Evolutionary conservation across 768 basidiomycete species (phyloP), one percentile per base, ranked within the genome.

Genomic region (Cyclocybe aegerita): DNA sequence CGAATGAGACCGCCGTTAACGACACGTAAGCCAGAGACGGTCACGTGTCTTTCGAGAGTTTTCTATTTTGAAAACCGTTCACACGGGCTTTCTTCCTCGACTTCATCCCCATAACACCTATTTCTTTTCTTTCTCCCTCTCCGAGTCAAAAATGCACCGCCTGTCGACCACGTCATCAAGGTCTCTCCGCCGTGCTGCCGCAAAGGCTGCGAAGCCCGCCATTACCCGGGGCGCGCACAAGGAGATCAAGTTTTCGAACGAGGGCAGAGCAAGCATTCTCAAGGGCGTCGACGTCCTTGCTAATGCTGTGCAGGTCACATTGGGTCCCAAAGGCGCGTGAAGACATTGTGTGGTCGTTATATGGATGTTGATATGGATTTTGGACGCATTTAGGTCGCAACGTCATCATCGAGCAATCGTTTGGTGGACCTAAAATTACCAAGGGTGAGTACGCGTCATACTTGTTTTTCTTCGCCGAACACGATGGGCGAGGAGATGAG

Each of bases 231-330:
- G 87, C 51, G 86, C 82, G n/a, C 90, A 93, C 80, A 95, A 95
- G 80, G 93, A 96, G 69, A 89, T 98, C 68, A 86, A 87, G 73
- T 97, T 98, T 72, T 88, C 88, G 64, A 94, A 95, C 68, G 91
- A 92, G 59, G 93, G 93, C 57, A 82, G 93, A 57, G 90, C 92
- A 33, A 82, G 84, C 70, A 94, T 96, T 71, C 80, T 97, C 59
- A 87, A 86, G 67, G 95, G 95, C 70, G 93, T 98, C 56, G 94
- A 97, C 72, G 78, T 95, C 62, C 85, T 97, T 58, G 94, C 95
- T 53, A 93, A 97, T 68, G 94, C 95, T 52, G 95, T 97, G 66
- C 86, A 85, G 58, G 92, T 95, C 43, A 98, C 95, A 32, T 82
- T 97, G 16, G 95, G 95, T 52, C 95, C 95, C 35, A 97, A 98